Evolutionary conservation across 768 basidiomycete species (phyloP).

Genomic region (Tephrocybe sp.): DNA sequence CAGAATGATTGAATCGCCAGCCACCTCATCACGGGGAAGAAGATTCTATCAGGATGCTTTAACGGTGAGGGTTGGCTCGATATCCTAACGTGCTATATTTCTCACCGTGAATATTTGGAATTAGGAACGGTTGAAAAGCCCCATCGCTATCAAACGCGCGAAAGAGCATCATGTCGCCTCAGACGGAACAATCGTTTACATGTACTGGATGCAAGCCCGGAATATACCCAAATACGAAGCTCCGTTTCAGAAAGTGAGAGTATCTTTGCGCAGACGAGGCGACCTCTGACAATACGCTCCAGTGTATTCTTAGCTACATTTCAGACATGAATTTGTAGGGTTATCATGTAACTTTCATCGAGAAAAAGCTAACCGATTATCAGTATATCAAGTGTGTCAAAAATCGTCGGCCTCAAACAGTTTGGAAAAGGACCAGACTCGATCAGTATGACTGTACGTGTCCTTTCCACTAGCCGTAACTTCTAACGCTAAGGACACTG

Average conservation of each 20-base stretch:
- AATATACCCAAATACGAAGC: conserved; percentile 63
- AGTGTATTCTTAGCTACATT: conserved; percentile 80
- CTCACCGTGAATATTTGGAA: neutral
- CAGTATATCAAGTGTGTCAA: conserved; percentile 57
- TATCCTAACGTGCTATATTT: no score
- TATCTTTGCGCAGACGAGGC: neutral
- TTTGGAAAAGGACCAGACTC: conserved; percentile 47
- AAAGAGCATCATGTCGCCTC: conserved; percentile 36
- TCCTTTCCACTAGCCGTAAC: no score
- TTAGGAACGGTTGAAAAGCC: conserved; percentile 67
- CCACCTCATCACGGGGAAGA: conserved; percentile 30
- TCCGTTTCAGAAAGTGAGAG: conserved; percentile 71
- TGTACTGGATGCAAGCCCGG: conserved; percentile 82
- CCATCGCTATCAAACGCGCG: conserved; percentile 63
- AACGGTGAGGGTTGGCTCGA: conserved; percentile 21
- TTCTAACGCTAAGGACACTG: no score
- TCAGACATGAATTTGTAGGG: conserved; percentile 79
- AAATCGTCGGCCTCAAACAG: conserved; percentile 52
- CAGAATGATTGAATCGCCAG: conserved; percentile 31
- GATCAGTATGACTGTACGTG: conserved; percentile 60
- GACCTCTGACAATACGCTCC: neutral
- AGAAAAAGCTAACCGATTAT: conserved; percentile 4
- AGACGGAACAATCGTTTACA: conserved; percentile 49
- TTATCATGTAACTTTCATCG: neutral
- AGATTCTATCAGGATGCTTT: conserved; percentile 31